Evolutionary conservation across 2,329 filamentous ascomycete species (phyloP).

Genomic region (Pseudogymnoascus sp.): DNA sequence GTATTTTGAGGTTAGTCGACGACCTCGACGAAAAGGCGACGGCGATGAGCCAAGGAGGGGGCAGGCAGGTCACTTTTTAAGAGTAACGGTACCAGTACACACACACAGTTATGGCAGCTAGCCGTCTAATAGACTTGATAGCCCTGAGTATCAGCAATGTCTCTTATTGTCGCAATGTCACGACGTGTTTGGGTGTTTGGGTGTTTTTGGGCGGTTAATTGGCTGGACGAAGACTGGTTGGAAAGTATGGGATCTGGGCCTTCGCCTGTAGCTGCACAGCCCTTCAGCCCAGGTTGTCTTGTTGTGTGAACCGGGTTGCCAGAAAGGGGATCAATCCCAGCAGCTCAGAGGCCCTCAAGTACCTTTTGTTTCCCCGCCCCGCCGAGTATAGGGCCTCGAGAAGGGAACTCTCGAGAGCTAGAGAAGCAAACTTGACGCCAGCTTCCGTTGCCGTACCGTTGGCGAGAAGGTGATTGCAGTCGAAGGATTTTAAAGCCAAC

Average conservation of each 20-base stretch:
- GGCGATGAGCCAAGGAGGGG: not conserved
- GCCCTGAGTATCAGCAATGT: conserved; percentile 2
- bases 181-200: conserved; percentile 2
- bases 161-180: not conserved
- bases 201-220: conserved; percentile 3
- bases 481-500: not conserved
- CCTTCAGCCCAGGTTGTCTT: conserved; percentile 1
- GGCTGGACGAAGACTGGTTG: not conserved
- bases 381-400: not conserved
- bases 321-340: conserved; percentile 7
- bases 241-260: not conserved
- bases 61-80: conserved; percentile 7
- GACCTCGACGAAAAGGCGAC: not conserved
- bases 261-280: not conserved
- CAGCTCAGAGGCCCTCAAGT: not conserved
- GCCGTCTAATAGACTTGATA: not conserved
- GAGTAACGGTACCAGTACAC: not conserved
- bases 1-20: not conserved
- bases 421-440: conserved; percentile 7
- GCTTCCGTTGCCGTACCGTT: not conserved
- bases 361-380: not conserved
- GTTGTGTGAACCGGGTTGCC: conserved; percentile 1
- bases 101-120: not conserved
- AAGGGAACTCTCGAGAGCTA: not conserved
- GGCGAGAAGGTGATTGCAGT: not conserved